phyloP scores from a whole-genome alignment of 306 rosid genomes.

The Biancaea sappan region DNA sequence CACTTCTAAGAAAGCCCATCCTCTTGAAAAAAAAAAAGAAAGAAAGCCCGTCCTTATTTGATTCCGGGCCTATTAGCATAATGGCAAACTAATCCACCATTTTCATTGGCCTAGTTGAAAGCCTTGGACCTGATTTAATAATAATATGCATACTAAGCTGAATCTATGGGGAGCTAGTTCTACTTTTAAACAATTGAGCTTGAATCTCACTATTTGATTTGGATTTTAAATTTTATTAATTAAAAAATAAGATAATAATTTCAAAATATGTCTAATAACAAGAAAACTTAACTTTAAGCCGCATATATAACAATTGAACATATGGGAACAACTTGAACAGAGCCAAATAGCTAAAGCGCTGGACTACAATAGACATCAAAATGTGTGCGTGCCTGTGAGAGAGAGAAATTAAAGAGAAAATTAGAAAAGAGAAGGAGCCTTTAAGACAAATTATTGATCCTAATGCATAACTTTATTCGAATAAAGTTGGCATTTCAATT shows the following conservation, averaged over 20 bases:
- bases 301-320: neutral
- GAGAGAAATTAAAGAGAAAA: neutral
- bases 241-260: no score
- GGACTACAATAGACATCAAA: neutral
- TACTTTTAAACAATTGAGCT: no score
- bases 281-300: neutral
- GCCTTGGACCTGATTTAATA: no score
- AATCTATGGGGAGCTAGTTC: no score
- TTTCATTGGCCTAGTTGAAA: no score
- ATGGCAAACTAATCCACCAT: neutral
- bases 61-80: no score
- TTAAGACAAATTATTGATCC: neutral
- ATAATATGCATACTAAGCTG: no score
- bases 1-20: neutral
- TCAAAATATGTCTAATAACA: neutral
- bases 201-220: no score
- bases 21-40: no score
- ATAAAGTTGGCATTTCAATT: neutral
- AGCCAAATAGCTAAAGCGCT: neutral
- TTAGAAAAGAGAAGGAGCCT: neutral
- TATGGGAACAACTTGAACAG: neutral
- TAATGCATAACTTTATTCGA: neutral
- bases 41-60: neutral
- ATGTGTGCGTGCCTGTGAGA: neutral
- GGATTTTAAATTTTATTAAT: no score